Evolutionary conservation across 768 basidiomycete genomes (phyloP), one percentile per base, ranked within the genome.

Genomic region (Ephemerocybe angulata): DNA sequence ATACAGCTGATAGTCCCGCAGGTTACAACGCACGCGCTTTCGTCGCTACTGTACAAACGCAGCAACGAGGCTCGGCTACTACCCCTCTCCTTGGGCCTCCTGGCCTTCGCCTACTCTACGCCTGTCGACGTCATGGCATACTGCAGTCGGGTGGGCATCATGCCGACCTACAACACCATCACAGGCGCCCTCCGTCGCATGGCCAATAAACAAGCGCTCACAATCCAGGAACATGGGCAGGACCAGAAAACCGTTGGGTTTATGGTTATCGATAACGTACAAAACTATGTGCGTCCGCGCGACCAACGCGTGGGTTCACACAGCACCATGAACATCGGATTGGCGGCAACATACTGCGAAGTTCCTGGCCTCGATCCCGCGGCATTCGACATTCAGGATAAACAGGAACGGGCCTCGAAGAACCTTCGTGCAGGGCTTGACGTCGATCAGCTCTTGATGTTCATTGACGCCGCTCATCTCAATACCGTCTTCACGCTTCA

Each of bases 401-500:
- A 64, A 17, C 50, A 38, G 4, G 24, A 27, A 0, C 51, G 50
- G 6, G 37, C 65, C 2, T 7, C 22, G 0, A 37, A 48, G 19
- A 57, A 59, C 22, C 15, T 50, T 12, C 59, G 68, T 1, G 47
- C 44, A 1, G 15, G 44, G 0, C 51, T 72, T 7, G 65, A 64
- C 0, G 63, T 67, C 13, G 54, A 66, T 1, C 40, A 56, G 19
- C 63, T 73, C 0, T 44, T 67, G 4, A 29, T 19, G 3, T 37
- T 67, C 12, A 58, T 72, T 10, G 66, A 72, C 41, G 40, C 56
- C 15, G 24, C 35, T 7, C 70, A 71, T 46, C 21, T 64, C 3
- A 63, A 67, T 40, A 47, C 19, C 3, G 54, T 72, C 1, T 65
- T 66, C 5, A 46, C 60, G 0, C 57, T 72, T 3, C 70, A 72